A percentile compares a stretch with the other conserved stretches of the same genome.
Conservation (phyloP, 148 eudicot genomes). For the Silene conica region DNA sequence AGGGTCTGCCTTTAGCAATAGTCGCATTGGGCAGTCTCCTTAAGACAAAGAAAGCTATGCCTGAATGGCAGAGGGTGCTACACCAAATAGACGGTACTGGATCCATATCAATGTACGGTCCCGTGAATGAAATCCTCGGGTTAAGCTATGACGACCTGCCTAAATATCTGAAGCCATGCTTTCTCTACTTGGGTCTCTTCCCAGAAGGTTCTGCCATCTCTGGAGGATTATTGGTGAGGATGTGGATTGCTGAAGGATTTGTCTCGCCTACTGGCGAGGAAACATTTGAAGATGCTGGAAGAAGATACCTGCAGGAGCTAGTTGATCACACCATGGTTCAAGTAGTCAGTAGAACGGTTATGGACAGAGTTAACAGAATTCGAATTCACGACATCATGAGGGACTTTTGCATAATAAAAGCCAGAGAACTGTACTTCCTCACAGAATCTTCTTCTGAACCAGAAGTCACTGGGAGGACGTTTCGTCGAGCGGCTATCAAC, state of each 20-base stretch:
- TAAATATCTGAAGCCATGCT: conserved; percentile 26
- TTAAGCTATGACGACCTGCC: conserved; percentile 20
- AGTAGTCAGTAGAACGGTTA: conserved; percentile 19
- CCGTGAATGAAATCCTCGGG: conserved; percentile 25
- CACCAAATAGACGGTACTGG: neutral
- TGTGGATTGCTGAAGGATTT: conserved; percentile 36
- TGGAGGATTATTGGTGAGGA: conserved; percentile 14
- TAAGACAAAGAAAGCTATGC: conserved; percentile 7
- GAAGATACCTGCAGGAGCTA: conserved; percentile 20
- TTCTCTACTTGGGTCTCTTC: conserved; percentile 28
- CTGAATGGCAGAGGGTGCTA: conserved; percentile 19
- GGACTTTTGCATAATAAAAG: conserved; percentile 31
- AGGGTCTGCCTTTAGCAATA: conserved; percentile 25
- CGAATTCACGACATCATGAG: conserved; percentile 34
- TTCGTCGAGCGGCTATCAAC: conserved; percentile 21
- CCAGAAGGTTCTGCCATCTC: conserved; percentile 22
- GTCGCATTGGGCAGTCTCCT: conserved; percentile 16
- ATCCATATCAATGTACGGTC: conserved; percentile 9
- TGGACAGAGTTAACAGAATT: conserved; percentile 18
- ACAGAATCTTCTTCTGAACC: neutral
- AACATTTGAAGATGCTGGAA: conserved; percentile 27
- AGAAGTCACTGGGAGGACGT: neutral
- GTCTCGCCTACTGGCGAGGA: neutral
- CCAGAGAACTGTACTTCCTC: conserved; percentile 20
- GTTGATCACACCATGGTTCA: conserved; percentile 28